Evolutionary conservation across 352 stramenopile genomes (phyloP), one percentile per base, ranked within the genome.

Genomic region (Thraustochytrium sp.): DNA sequence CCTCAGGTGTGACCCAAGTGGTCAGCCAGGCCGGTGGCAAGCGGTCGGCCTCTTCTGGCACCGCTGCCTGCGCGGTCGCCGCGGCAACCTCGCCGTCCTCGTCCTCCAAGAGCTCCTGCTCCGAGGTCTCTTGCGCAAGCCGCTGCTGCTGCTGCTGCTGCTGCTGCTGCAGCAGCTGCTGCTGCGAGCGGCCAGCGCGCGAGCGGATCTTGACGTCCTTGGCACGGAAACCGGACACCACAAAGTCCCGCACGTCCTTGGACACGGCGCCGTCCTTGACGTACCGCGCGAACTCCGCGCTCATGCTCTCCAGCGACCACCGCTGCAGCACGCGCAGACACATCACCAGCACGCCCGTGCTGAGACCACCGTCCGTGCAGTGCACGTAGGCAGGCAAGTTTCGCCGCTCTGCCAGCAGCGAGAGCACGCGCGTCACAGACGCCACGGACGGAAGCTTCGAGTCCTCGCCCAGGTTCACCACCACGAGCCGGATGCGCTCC

Each of bases 221-320:
- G 16, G 59, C 9, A 16, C 59, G 59, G 46, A 72, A 72, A n/a
- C 26, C 26, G 21, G 59, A 72, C 40, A 72, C 59, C 16, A 72
- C 59, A 5, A 72, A 72, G 9, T 72, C 46, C 36, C 59, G 29
- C 40, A 72, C 68, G 21, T 80, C 68, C 9, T 26, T 48, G 8
- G 68, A 38, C 8, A 80, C 53, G 34, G 16, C 34, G 23, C 68
- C 68, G 26, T 80, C 68, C 53, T 80, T 80, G 46, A 80, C 68
- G 26, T 72, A 80, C 13, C 68, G 48, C 5, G 34, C 76, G 40
- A 49, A 80, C 29, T 80, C 68, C 5, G 48, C 53, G 23, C 26
- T 68, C 68, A 51, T 53, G 51, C 42, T 75, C 31, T 68, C 68
- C 13, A 72, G 37, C 5, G 68, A 72, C 68, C 68, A 80, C 13